phyloP scores from a whole-genome alignment of 805 yeast genomes.

The Blastobotrys terrestris region DNA sequence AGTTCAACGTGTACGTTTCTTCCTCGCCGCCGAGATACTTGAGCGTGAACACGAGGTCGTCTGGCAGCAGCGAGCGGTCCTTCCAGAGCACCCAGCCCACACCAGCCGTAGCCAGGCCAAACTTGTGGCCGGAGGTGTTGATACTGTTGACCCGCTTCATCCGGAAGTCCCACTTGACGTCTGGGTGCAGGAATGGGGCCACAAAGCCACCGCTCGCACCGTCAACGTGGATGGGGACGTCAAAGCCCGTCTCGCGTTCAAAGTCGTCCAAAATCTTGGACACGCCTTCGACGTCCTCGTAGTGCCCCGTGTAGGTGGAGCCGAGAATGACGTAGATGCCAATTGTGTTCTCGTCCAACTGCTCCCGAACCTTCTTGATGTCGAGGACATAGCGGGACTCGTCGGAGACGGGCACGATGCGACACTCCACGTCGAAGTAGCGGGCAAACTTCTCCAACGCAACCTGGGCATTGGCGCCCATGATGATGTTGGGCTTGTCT shows the following conservation, averaged over 20 bases:
- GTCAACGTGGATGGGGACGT: constrained; percentile 83
- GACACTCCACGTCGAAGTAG: constrained; percentile 84
- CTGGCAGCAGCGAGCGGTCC: constrained; percentile 56
- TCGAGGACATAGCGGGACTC: constrained; percentile 62
- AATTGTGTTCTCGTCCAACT: constrained; percentile 85
- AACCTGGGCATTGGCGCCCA: constrained; percentile 92
- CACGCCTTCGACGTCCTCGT: constrained; percentile 66
- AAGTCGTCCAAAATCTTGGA: constrained; percentile 60
- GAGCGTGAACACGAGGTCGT: constrained; percentile 66
- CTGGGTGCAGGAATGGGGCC: constrained; percentile 78
- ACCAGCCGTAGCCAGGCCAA: constrained; percentile 86
- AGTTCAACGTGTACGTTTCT: constrained; percentile 79
- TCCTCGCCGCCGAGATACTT: constrained; percentile 85
- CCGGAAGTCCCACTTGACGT: constrained; percentile 78
- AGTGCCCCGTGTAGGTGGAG: constrained; percentile 89
- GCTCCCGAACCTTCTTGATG: constrained; percentile 48
- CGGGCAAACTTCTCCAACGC: constrained; percentile 92
- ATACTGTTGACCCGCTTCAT: constrained; percentile 72
- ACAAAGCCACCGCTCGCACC: constrained; percentile 90
- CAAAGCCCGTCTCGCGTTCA: constrained; percentile 58
- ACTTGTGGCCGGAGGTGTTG: constrained; percentile 90
- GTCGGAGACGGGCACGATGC: constrained; percentile 61
- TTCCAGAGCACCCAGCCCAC: constrained; percentile 90
- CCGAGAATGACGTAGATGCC: constrained; percentile 87
- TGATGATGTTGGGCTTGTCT: constrained; percentile 72